Evolutionary conservation across 2,329 filamentous ascomycete species (phyloP).

Genomic region (Penicillium sp.): DNA sequence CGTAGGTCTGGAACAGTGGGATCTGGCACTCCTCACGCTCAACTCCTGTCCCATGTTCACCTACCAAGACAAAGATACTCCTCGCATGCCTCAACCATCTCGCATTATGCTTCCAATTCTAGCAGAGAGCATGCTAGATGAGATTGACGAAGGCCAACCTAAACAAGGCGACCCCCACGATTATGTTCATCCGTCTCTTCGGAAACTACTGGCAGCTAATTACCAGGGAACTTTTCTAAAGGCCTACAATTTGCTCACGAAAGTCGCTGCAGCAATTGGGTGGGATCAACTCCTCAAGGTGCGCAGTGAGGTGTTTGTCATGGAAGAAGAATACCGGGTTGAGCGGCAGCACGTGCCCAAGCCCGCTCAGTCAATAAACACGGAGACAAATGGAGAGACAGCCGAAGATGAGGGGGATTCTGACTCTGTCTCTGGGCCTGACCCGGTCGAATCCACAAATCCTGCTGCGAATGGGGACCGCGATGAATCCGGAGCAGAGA

Average conservation of each 20-base stretch:
- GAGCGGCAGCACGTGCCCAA: constrained; percentile 59
- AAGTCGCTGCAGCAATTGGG: constrained; percentile 92
- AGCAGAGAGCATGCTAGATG: constrained; percentile 82
- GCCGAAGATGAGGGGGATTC: constrained; percentile 22
- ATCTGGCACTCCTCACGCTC: constrained; percentile 85
- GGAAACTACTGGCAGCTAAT: constrained; percentile 76
- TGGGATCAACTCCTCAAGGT: constrained; percentile 96
- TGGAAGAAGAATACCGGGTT: constrained; percentile 96
- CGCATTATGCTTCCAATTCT: constrained; percentile 82
- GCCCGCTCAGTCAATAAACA: constrained; percentile 65
- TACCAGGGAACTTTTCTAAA: constrained; percentile 96
- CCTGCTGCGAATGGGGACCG: constrained; percentile 32
- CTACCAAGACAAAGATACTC: constrained; percentile 96
- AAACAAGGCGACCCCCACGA: constrained; percentile 70
- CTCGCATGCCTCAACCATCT: constrained; percentile 86
- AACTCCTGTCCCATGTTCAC: constrained; percentile 99
- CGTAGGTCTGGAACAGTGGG: constrained; percentile 90
- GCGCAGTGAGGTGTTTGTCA: constrained; percentile 94
- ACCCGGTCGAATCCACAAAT: constrained; percentile 21
- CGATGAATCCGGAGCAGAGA: constrained; percentile 25
- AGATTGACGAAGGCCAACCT: constrained; percentile 83
- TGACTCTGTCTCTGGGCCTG: constrained; percentile 21
- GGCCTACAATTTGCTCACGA: constrained; percentile 87
- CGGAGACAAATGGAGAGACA: constrained; percentile 34
- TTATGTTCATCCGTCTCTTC: constrained; percentile 76